Evolutionary conservation across 2,329 filamentous ascomycete genomes (phyloP).

Genomic region (Fusarium albosuccineum): DNA sequence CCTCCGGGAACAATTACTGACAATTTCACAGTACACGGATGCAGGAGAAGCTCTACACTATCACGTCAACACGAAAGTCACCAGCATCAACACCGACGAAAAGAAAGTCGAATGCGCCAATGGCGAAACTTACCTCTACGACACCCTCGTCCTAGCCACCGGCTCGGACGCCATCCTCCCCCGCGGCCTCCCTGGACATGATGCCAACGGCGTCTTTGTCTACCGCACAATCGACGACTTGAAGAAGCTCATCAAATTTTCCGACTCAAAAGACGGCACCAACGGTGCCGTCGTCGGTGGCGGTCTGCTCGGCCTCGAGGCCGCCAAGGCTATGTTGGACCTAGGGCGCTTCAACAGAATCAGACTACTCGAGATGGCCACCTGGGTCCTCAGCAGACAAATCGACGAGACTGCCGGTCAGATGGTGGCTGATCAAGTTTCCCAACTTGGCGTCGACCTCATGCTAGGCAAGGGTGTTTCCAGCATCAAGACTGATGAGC

Average conservation of each 20-base stretch:
- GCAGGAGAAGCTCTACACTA: slow-evolving; percentile 78
- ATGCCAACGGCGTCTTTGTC: slow-evolving; percentile 87
- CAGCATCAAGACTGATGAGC: slow-evolving; percentile 75
- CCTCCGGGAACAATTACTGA: slow-evolving; percentile 12
- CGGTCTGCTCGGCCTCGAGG: slow-evolving; percentile 86
- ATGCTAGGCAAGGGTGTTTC: slow-evolving; percentile 81
- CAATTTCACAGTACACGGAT: slow-evolving; percentile 69
- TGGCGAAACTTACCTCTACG: slow-evolving; percentile 79
- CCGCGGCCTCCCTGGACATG: slow-evolving; percentile 77
- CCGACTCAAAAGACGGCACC: slow-evolving; percentile 74
- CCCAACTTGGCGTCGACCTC: slow-evolving; percentile 82
- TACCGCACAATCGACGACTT: slow-evolving; percentile 90
- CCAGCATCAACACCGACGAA: slow-evolving; percentile 69
- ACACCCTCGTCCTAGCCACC: slow-evolving; percentile 85
- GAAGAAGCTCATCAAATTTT: slow-evolving; percentile 80
- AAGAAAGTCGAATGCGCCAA: slow-evolving; percentile 79
- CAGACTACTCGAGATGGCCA: slow-evolving; percentile 83
- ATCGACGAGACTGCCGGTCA: slow-evolving; percentile 84
- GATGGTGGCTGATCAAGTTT: slow-evolving; percentile 86
- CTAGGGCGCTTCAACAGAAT: slow-evolving; percentile 80
- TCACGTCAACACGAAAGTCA: slow-evolving; percentile 80
- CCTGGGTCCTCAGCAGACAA: slow-evolving; percentile 86
- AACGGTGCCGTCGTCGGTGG: slow-evolving; percentile 85
- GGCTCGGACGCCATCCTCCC: slow-evolving; percentile 87
- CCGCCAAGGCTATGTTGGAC: slow-evolving; percentile 93